phyloP scores from a whole-genome alignment of 2,329 filamentous ascomycete genomes.

The Calonectria honghensis region DNA sequence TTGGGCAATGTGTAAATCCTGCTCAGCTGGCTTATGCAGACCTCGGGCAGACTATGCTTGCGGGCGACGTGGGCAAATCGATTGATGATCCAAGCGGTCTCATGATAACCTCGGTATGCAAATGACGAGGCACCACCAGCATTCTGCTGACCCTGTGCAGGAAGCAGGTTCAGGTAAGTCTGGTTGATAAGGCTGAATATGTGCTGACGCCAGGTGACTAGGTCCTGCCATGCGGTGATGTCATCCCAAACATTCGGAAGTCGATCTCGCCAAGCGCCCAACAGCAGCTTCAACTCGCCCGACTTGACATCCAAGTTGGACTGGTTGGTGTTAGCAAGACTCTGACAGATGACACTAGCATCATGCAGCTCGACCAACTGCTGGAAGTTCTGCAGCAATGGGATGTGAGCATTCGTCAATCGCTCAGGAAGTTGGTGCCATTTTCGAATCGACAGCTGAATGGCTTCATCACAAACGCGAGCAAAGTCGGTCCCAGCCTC shows the following conservation, averaged over 20 bases:
- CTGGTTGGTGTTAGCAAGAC: slow-evolving; percentile 88
- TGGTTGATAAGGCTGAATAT: slow-evolving; percentile 98
- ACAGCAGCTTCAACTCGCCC: slow-evolving; percentile 92
- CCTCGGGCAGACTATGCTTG: slow-evolving; percentile 96
- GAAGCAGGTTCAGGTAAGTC: slow-evolving; percentile 91
- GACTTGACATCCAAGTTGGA: slow-evolving; percentile 94
- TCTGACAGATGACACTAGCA: slow-evolving; percentile 96
- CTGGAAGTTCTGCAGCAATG: slow-evolving; percentile 97
- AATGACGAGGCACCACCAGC: slow-evolving; percentile 90
- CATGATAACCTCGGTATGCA: slow-evolving; percentile 97
- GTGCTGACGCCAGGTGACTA: slow-evolving; percentile 99
- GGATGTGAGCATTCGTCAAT: slow-evolving; percentile 96
- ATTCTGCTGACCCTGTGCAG: slow-evolving; percentile 83
- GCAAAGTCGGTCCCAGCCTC: slow-evolving; percentile 88
- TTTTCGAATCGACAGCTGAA: slow-evolving; percentile 96
- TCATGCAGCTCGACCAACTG: slow-evolving; percentile 98
- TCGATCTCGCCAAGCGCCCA: slow-evolving; percentile 96
- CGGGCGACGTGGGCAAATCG: slow-evolving; percentile 97
- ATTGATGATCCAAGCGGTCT: slow-evolving; percentile 99
- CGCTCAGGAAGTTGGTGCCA: slow-evolving; percentile 98
- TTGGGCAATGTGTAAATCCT: slow-evolving; percentile 99
- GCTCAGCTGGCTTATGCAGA: slow-evolving; percentile 97
- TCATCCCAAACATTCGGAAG: slow-evolving; percentile 99
- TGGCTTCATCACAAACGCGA: slow-evolving; percentile 94
- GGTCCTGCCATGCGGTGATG: slow-evolving; percentile 98